Conservation (phyloP, 208 protist species). For the Crithidia acanthocephali region DNA sequence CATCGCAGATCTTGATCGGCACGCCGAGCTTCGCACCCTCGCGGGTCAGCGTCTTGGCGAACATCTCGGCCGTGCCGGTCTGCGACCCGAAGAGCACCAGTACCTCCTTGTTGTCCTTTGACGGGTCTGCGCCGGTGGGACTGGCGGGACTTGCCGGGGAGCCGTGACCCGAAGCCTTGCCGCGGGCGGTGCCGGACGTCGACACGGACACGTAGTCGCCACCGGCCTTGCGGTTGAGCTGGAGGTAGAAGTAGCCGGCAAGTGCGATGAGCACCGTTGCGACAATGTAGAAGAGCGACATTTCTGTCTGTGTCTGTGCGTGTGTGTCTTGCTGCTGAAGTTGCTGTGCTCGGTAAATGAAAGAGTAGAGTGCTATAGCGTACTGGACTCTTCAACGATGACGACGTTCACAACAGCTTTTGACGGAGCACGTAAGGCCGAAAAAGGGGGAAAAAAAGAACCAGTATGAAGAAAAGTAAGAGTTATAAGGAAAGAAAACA, state of each 20-base stretch:
- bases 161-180: background rate
- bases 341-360: too few relatives aligned
- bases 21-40: slow-evolving; percentile 74
- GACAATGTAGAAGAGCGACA: slow-evolving; percentile 43
- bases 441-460: slow-evolving; percentile 1
- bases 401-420: too few relatives aligned
- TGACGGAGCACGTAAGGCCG: too few relatives aligned
- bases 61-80: slow-evolving; percentile 91
- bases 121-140: background rate
- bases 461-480: background rate
- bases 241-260: slow-evolving; percentile 54
- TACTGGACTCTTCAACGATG: too few relatives aligned
- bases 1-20: slow-evolving; percentile 56
- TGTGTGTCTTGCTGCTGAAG: too few relatives aligned
- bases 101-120: slow-evolving; percentile 49
- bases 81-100: slow-evolving; percentile 88
- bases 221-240: slow-evolving; percentile 33
- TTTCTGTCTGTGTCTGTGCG: background rate
- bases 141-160: slow-evolving; percentile 1
- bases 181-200: background rate
- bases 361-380: too few relatives aligned
- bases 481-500: slow-evolving; percentile 18
- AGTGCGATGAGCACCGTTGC: slow-evolving; percentile 47
- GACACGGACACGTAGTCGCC: background rate
- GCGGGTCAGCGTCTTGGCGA: slow-evolving; percentile 83